Evolutionary conservation across 2,329 filamentous ascomycete genomes (phyloP), one percentile per base, ranked within the genome.

Genomic region (Epichloe amarillans): DNA sequence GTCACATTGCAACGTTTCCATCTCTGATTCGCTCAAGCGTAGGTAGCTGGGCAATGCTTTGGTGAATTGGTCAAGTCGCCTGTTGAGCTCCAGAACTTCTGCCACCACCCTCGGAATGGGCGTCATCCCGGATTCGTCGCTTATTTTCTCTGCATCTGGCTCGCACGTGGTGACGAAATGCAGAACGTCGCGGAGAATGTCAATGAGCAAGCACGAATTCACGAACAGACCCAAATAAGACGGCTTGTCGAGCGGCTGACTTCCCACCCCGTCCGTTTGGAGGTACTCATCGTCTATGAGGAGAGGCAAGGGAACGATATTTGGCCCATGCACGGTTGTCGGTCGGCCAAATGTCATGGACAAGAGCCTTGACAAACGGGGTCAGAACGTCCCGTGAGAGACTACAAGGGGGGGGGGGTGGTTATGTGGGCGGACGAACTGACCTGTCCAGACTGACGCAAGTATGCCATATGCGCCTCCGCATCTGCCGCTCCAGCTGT

Each of bases 311-410:
- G 48, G 48, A 26, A 50, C 41, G 23, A 14, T 45, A n/a, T 50
- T 45, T 19, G 19, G 37, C 21, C 41, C 48, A 8, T 50, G 48
- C 14, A 50, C 40, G 41, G 45, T 50, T 17, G 33, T 50, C 23
- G 48, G 48, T 8, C 48, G 48, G 21, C 48, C 48, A 30, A 50
- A 50, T 50, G 48, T 50, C 48, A 50, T 50, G 48, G 48, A 50
- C 7, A 50, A 38, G 33, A 50, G 48, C 23, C 48, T 50, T 15
- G 35, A 23, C 10, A 0, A 11, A 33, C 14, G n/a, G 2, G 46
- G 46, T 35, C 15, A 48, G 23, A 33, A 17, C 11, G 21, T 33
- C 35, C 26, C 5, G 14, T 23, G 30, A n/a, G 36, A 17, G 33
- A 38, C 3, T 11, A 30, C 3, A 3, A 38, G 3, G 14, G 11